Conservation (phyloP, 129 eudicot genomes). For the Gnaphalium uliginosum region DNA sequence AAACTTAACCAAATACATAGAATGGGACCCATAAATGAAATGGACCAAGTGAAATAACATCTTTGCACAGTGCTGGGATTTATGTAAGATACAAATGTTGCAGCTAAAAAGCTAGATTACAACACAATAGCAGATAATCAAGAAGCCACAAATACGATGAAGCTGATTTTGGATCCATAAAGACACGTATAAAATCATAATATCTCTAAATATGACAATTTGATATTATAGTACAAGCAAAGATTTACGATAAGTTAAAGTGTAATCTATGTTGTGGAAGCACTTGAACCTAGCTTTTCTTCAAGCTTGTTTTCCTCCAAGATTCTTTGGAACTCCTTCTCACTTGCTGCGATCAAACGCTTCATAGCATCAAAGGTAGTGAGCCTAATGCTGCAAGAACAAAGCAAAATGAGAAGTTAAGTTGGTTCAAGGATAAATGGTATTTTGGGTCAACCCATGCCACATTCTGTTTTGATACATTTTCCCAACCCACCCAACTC, state of each 20-base stretch:
- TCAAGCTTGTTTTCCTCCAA: conserved; percentile 54
- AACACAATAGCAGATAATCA: neutral
- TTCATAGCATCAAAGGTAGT: conserved; percentile 89
- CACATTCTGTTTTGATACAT: neutral
- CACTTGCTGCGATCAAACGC: conserved; percentile 66
- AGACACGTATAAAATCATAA: neutral
- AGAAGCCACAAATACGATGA: neutral
- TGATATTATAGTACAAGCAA: neutral
- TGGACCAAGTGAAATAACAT: neutral
- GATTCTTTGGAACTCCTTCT: conserved; percentile 65
- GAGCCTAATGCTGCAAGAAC: conserved; percentile 77
- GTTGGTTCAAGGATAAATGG: neutral
- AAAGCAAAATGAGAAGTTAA: conserved; percentile 1
- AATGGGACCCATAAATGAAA: neutral
- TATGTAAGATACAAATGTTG: neutral
- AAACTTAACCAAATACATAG: neutral
- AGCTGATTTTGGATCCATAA: neutral
- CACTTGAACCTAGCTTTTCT: conserved; percentile 24
- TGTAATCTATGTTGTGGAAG: conserved; percentile 20
- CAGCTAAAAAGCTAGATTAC: neutral
- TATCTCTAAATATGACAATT: neutral
- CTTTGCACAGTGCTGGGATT: neutral
- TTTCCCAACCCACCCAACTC: neutral
- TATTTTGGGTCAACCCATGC: neutral
- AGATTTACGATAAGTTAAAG: conserved; percentile 9